Percentiles rank a stretch among this genome's conserved stretches.
Conservation (phyloP, 371 early-diverging fungal species). For the Rhizomucor miehei region DNA sequence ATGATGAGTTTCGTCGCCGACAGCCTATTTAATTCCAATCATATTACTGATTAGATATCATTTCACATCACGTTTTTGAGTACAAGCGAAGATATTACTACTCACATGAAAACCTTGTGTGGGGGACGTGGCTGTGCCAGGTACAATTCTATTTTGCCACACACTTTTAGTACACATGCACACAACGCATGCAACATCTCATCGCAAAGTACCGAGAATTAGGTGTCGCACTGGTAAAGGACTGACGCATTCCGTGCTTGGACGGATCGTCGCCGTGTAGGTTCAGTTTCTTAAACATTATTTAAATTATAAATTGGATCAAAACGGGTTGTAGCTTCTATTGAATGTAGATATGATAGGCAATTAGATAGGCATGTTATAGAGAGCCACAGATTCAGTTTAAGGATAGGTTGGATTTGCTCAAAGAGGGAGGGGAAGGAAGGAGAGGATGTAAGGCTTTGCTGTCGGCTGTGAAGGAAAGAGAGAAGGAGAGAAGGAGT, state of each 20-base stretch:
- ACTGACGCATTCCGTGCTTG: slow-evolving; percentile 5
- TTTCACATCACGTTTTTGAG: too few relatives aligned
- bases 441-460: not conserved
- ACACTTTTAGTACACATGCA: too few relatives aligned
- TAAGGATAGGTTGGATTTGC: not conserved
- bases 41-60: too few relatives aligned
- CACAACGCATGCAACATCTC: too few relatives aligned
- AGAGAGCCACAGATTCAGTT: not conserved
- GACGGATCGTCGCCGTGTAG: slow-evolving; percentile 5
- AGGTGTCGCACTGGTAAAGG: slow-evolving; percentile 11
- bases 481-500: slow-evolving; percentile 1
- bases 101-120: not conserved
- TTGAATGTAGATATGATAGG: not conserved
- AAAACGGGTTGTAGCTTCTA: too few relatives aligned
- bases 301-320: too few relatives aligned
- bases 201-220: slow-evolving; percentile 16
- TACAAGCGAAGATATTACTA: too few relatives aligned
- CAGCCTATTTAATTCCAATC: too few relatives aligned
- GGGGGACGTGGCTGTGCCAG: not conserved
- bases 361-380: not conserved
- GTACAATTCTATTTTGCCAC: slow-evolving; percentile 2
- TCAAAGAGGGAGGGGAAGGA: slow-evolving; percentile 1
- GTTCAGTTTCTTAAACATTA: not conserved
- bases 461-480: not conserved
- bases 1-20: too few relatives aligned